Base-by-base conservation (phyloP, 2,329 filamentous ascomycete species). In the Trichophaea hybrida region DNA sequence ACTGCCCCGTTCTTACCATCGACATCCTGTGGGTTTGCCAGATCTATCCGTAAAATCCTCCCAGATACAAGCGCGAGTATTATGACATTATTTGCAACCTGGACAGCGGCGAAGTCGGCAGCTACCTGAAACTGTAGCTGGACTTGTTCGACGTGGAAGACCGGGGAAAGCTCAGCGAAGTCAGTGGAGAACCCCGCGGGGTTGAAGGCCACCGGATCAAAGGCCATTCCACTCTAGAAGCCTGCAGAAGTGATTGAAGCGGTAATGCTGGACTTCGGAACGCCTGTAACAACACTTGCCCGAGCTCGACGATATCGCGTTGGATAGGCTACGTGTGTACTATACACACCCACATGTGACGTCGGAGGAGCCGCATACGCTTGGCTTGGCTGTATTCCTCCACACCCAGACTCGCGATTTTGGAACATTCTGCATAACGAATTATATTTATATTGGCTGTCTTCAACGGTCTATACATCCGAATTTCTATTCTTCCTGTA, bases 51-150 rank as follows among this genome's bases (percentile, higher is more conserved):
- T 61, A 98, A 76, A 65, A 98, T 93, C 68, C 91, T 85, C 55
- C 89, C 88, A 60, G 91, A 96, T 4, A 89, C 91, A 40, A 98
- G 79, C 44, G 93, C 93, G 55, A 98, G 78, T 24, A 97, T 83
- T 59, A 98, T 80, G 63, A 97, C 90, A 76, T 98, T 96, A 74
- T 98, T 97, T 65, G 91, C 90, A 59, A 97, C 91, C 73, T 96
- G 90, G 44, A 90, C 90, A 15, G 93, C 90, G 52, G 95, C 93
- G 71, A 98, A 97, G 73, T 96, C 88, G 66, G 91, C 89, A 1
- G 91, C 88, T 69, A 97, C 85, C 61, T 88, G 85, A 77, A 98
- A 98, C 72, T 93, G 87, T 64, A 97, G 82, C 75, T 94, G 85
- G 43, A 97, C 93, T 64, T 81, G 83, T 74, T 95, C 87, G 70